A percentile compares a stretch with the other conserved stretches of the same genome.
These are phyloP conservation scores for Vinca major DNA, from an alignment of 305 asterid species.

Conservation along the genomic window DNA sequence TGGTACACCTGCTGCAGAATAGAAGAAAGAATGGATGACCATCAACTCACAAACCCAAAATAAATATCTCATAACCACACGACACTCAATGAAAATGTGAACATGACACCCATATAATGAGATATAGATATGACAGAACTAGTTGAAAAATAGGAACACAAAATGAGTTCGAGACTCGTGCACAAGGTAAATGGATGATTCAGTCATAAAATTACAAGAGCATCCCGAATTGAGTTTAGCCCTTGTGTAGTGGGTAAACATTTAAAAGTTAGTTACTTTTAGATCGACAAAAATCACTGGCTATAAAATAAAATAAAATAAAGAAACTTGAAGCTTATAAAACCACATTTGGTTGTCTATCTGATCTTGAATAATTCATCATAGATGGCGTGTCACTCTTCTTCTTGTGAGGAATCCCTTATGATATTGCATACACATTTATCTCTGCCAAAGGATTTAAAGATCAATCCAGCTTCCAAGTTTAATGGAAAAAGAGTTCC, in stretches of 20 bases:
- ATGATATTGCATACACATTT: neutral
- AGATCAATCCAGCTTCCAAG: neutral
- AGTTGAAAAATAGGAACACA: neutral
- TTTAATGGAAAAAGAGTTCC: neutral
- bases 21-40: conserved; percentile 1
- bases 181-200: neutral
- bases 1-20: conserved; percentile 64
- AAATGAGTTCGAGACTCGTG: neutral
- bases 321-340: no score
- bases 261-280: no score
- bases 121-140: neutral
- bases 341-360: neutral
- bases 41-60: conserved; percentile 1
- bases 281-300: neutral
- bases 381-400: neutral
- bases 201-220: neutral
- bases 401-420: neutral
- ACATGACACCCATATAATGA: neutral
- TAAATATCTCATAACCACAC: neutral
- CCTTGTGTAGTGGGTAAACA: neutral
- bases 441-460: neutral
- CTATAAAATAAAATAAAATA: neutral
- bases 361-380: neutral
- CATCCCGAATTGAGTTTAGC: neutral
- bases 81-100: neutral